Evolutionary conservation across 768 basidiomycete species (phyloP).

Genomic region (Trichaptum fuscoviolaceum): DNA sequence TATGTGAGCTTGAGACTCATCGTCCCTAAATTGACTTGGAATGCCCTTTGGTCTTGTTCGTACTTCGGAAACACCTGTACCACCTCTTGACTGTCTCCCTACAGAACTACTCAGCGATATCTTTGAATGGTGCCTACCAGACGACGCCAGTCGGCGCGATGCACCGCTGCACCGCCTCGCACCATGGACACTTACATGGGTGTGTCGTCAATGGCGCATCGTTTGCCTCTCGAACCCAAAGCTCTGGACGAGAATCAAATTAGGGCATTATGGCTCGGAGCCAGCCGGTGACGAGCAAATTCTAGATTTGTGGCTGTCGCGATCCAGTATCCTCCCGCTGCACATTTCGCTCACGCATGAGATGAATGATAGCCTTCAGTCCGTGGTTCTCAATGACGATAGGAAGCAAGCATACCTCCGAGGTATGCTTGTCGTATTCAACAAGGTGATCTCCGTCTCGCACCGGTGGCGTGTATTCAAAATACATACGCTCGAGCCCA

Average conservation of each 20-base stretch:
- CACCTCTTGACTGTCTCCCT: slow-evolving; percentile 21
- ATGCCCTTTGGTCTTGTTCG: background rate
- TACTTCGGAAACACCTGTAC: background rate
- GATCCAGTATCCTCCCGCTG: background rate
- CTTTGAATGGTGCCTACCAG: slow-evolving; percentile 26
- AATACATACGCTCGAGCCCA: background rate
- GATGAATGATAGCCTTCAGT: background rate
- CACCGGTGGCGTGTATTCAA: background rate
- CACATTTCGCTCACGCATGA: background rate
- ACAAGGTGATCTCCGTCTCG: background rate
- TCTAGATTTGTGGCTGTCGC: background rate
- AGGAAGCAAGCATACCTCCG: background rate
- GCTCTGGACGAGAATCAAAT: slow-evolving; percentile 42
- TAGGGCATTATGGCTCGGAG: background rate
- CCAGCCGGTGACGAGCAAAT: background rate
- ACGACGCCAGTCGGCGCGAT: slow-evolving; percentile 22
- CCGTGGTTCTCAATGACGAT: background rate
- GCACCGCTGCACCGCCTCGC: slow-evolving; percentile 14
- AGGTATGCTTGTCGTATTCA: background rate
- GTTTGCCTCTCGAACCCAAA: slow-evolving; percentile 37
- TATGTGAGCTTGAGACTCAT: no score
- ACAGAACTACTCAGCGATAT: slow-evolving; percentile 32
- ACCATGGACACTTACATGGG: slow-evolving; percentile 37
- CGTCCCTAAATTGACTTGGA: no score
- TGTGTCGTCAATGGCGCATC: slow-evolving; percentile 47